Evolutionary conservation across 768 basidiomycete species (phyloP), one percentile per base, ranked within the genome.

Genomic region (Austroboletus festivus): DNA sequence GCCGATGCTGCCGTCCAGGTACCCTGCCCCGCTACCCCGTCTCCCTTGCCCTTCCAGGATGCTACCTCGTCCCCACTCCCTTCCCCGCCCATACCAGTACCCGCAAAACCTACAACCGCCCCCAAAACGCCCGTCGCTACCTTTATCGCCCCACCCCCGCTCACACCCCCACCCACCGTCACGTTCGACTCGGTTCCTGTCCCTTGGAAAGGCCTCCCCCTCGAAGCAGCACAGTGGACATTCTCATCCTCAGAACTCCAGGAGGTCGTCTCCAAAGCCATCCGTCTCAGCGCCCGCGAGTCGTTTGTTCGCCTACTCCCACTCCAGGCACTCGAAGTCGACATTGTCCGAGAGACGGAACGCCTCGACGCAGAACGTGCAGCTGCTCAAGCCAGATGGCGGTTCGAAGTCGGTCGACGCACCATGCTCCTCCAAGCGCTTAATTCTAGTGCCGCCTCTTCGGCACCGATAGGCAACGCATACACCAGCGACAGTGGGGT

Each of bases 351-450:
- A 21, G 87, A 89, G 61, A 60, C 79, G 4, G 75, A 80, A 46
- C 75, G 83, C 0, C 73, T 90, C 18, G 72, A 79, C 19, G 53
- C 66, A 2, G 68, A 78, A 41, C 83, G 80, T 46, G 66, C 68
- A 2, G 65, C 71, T 12, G 79, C 80, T 0, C 85, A 88, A 57
- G 73, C 82, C 5, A 80, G 77, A 55, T 86, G 86, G 60, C 77
- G 83, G 9, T 87, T 86, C 57, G 77, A 81, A 40, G 76, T 80
- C 31, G 80, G 82, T 18, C 71, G 85, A 8, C 73, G 86, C 31
- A 81, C 82, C 2, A 86, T 85, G 81, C 69, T 86, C 21, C 67
- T 89, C 20, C 85, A 87, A 46, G 85, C 84, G 4, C 71, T 89
- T 39, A 79, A 80, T 50, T 79, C 85, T 0, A 73, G 73, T 24